phyloP scores from a whole-genome alignment of 169 alveolate genomes.

The Amoebophrya sp. region DNA sequence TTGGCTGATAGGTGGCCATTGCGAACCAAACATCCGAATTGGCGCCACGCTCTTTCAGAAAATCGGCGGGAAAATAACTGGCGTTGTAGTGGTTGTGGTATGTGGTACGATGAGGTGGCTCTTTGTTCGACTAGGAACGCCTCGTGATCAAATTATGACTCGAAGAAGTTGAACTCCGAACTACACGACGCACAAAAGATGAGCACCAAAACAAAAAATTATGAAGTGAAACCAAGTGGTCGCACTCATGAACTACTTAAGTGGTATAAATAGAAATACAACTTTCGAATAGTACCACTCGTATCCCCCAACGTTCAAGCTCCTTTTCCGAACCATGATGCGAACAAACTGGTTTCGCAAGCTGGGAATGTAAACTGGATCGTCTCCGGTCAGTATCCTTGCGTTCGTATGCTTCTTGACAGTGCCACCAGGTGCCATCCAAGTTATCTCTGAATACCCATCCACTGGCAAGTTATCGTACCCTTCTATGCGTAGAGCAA shows the following conservation, averaged over 20 bases:
- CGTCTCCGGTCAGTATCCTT: neutral
- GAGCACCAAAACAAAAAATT: too few species aligned
- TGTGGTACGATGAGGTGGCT: too few species aligned
- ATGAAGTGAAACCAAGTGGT: too few species aligned
- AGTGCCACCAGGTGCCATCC: too few species aligned
- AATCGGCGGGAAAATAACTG: neutral
- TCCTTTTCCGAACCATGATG: neutral
- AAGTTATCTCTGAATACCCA: neutral
- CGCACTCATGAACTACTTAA: too few species aligned
- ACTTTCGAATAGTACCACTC: too few species aligned
- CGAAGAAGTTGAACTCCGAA: too few species aligned
- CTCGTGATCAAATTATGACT: too few species aligned
- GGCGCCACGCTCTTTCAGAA: neutral
- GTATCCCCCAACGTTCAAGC: neutral
- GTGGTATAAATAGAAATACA: too few species aligned
- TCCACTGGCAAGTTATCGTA: neutral
- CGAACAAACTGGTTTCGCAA: neutral
- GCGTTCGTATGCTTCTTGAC: neutral
- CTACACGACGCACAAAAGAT: too few species aligned
- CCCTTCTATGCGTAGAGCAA: neutral
- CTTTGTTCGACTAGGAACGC: too few species aligned
- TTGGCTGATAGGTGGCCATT: neutral
- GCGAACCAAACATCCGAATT: neutral
- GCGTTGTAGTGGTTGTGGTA: too few species aligned
- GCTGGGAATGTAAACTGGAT: neutral